Evolutionary conservation across 1,139 yeast species (phyloP).

Genomic region (Magnusiomyces fungicola): DNA sequence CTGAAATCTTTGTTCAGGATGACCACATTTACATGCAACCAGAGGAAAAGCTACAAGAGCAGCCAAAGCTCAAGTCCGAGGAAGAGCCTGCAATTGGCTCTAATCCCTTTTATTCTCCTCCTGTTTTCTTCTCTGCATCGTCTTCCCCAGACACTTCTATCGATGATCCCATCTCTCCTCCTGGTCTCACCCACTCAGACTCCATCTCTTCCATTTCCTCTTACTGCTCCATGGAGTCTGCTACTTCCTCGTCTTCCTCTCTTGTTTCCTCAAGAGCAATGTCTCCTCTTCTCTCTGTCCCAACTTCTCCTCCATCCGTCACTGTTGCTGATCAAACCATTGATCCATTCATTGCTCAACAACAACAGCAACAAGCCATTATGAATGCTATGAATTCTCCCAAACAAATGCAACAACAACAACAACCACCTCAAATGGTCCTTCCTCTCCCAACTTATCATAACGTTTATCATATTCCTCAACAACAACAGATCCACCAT

Average conservation of each 20-base stretch:
- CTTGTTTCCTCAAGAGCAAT: constrained; percentile 15
- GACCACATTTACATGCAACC: not conserved
- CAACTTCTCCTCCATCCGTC: not conserved
- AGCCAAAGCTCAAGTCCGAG: not conserved
- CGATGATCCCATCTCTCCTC: constrained; percentile 13
- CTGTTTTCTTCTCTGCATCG: not conserved
- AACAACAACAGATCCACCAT: constrained; percentile 5
- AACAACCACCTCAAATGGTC: not conserved
- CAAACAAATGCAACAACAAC: not conserved
- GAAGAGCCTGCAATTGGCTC: not conserved
- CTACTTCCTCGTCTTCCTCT: constrained; percentile 6
- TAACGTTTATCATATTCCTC: constrained; percentile 3
- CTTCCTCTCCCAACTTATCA: not conserved
- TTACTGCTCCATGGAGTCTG: constrained; percentile 6
- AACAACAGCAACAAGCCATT: not conserved
- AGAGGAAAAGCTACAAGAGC: not conserved
- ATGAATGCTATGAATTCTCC: not conserved
- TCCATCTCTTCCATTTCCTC: constrained; percentile 11
- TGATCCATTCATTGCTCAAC: not conserved
- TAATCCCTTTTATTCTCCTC: constrained; percentile 1
- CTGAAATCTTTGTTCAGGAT: not conserved
- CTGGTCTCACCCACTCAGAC: constrained; percentile 13
- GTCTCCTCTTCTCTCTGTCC: constrained; percentile 8
- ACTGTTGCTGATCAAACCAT: not conserved
- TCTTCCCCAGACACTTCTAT: not conserved